These are phyloP conservation scores for Podila horticola DNA, from an alignment of 192 early-diverging fungal species.

Conservation along the genomic window DNA sequence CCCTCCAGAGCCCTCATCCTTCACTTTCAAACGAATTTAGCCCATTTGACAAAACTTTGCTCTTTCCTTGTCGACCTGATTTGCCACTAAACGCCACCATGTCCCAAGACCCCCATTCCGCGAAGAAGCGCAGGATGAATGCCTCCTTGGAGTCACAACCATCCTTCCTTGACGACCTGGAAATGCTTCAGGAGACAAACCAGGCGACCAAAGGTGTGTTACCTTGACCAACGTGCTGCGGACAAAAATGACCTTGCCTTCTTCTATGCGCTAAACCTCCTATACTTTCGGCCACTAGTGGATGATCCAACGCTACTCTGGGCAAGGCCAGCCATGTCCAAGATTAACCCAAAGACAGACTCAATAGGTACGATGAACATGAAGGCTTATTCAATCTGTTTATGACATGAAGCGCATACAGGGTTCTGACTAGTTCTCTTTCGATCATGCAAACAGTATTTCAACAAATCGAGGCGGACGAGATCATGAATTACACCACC, in stretches of 20 bases:
- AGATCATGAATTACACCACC: conserved; percentile 65
- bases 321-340: conserved; percentile 28
- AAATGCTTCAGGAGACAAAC: conserved; percentile 30
- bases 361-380: conserved; percentile 37
- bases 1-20: neutral
- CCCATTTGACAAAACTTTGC: neutral
- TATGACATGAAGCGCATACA: neutral
- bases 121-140: conserved; percentile 44
- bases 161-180: conserved; percentile 42
- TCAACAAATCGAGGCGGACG: conserved; percentile 97
- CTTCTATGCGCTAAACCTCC: neutral
- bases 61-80: neutral
- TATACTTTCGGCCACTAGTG: conserved; percentile 19
- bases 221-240: no score
- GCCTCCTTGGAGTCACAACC: conserved; percentile 20
- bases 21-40: neutral
- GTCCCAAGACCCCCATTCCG: conserved; percentile 39
- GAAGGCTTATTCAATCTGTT: neutral
- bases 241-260: no score
- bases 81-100: conserved; percentile 39
- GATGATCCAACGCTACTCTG: conserved; percentile 52
- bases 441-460: conserved; percentile 69
- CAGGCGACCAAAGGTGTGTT: conserved; percentile 35
- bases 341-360: conserved; percentile 48
- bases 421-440: neutral